These are phyloP conservation scores for Fusarium agapanthi DNA, from an alignment of 2,329 filamentous ascomycete species.

Conservation along the genomic window DNA sequence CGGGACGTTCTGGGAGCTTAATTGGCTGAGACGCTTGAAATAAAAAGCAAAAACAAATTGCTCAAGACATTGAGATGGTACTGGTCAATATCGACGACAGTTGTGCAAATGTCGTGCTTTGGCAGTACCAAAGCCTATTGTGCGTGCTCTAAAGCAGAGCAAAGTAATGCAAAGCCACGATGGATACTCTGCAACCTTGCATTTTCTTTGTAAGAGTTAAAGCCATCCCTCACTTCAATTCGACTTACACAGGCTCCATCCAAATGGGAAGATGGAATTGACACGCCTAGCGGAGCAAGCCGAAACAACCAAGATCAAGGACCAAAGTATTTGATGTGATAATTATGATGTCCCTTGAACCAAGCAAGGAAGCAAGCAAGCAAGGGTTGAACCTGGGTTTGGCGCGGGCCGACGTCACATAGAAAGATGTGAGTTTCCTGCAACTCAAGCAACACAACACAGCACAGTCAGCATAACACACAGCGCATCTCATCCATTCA, in stretches of 20 bases:
- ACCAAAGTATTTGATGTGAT: background rate
- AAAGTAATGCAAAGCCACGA: slow-evolving; percentile 18
- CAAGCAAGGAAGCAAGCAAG: slow-evolving; percentile 3
- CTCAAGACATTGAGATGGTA: slow-evolving; percentile 1
- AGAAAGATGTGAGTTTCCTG: slow-evolving; percentile 17
- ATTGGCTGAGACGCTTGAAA: background rate
- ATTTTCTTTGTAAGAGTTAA: background rate
- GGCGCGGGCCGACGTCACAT: slow-evolving; percentile 26
- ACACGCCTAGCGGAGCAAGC: slow-evolving; percentile 13
- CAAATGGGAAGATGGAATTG: background rate
- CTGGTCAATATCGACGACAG: slow-evolving; percentile 4
- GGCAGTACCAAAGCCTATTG: background rate
- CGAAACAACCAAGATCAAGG: slow-evolving; percentile 7
- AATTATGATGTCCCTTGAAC: slow-evolving; percentile 1
- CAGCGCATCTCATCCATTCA: background rate
- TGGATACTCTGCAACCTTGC: slow-evolving; percentile 6
- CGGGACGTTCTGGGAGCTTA: background rate
- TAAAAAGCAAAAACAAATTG: slow-evolving; percentile 7
- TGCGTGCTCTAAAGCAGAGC: background rate
- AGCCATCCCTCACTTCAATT: background rate
- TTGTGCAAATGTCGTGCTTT: slow-evolving; percentile 29
- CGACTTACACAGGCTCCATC: background rate
- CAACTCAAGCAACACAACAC: slow-evolving; percentile 4
- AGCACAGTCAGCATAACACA: background rate
- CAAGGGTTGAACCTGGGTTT: slow-evolving; percentile 1